Percentiles rank a stretch among this genome's conserved stretches.
Conservation (phyloP, 495 filamentous ascomycete species). For the Neurospora pannonica region DNA sequence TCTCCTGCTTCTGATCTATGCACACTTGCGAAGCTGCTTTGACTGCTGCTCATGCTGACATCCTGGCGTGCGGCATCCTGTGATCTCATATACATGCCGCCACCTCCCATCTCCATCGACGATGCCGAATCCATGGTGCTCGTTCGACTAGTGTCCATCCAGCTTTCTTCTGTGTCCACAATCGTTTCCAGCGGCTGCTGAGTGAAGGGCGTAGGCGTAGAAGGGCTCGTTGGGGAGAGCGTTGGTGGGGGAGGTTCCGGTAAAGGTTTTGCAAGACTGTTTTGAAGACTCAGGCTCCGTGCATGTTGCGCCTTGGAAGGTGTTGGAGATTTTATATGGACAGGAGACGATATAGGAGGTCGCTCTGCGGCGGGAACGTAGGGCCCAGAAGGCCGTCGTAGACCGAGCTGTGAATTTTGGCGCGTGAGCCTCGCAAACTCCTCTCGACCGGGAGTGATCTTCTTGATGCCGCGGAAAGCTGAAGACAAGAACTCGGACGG, state of each 20-base stretch:
- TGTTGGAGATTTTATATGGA: constrained; percentile 8
- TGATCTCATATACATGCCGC: constrained; percentile 19
- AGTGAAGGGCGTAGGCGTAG: constrained; percentile 17
- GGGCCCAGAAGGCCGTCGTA: constrained; percentile 20
- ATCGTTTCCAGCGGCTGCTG: constrained; percentile 18
- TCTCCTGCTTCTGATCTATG: constrained; percentile 33
- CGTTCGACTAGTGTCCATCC: constrained; percentile 32
- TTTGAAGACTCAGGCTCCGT: constrained; percentile 37
- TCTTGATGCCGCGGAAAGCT: constrained; percentile 42
- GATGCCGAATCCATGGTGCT: constrained; percentile 53
- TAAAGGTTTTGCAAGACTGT: constrained; percentile 43
- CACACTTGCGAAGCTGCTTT: constrained; percentile 41
- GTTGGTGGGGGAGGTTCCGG: constrained; percentile 37
- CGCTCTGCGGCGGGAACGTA: constrained; percentile 12
- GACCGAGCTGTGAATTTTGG: constrained; percentile 22
- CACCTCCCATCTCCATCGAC: constrained; percentile 31
- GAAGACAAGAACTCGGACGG: constrained; percentile 36
- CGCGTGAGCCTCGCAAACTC: constrained; percentile 23
- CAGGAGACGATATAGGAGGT: constrained; percentile 17
- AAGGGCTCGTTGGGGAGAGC: constrained; percentile 27
- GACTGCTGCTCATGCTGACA: constrained; percentile 41
- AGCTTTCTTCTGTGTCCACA: constrained; percentile 17
- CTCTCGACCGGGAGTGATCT: constrained; percentile 33
- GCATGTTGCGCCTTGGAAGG: constrained; percentile 32
- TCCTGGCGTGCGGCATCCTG: constrained; percentile 14